Base-by-base conservation (phyloP, 345 rosid genomes). In the Hibiscus trionum region DNA sequence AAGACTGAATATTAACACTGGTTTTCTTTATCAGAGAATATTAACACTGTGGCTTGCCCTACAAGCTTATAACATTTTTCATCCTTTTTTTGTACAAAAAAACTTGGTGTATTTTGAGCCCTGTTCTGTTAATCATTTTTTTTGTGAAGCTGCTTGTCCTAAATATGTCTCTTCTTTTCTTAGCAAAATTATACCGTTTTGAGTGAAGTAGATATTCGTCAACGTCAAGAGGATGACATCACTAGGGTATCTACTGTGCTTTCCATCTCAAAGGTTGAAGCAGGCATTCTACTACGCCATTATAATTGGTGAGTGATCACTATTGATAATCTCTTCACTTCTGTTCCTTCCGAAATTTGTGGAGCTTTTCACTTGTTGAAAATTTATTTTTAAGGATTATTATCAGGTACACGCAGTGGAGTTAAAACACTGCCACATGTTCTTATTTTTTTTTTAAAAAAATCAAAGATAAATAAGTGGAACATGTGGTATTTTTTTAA, bases 141-240 rank as follows among this genome's bases (percentile, higher is more conserved):
- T 17, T 19, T 26, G 31, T 72, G 16, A 46, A 47, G 31, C 61
- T 14, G 33, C 15, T 60, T 26, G 24, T 49, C n/a, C 72, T 73
- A 64, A 73, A 5, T 19, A 42, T 52, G 1, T 33, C 7, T 19
- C 76, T 66, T 77, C 42, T 27, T 33, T 69, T 73, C 81, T 72
- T 77, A 91, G 97, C 86, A 77, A 82, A 86, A 80, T 61, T 91
- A 76, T 76, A 83, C 86, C 8, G 72, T 89, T 68, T 76, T 91
- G 81, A 86, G 82, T 77, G 93, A 91, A 75, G 86, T 74, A 55
- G 97, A 88, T 83, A 88, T 91, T 26, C 74, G 67, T 60, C 72
- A 83, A 75, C 88, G 80, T 15, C 97, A 91, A 77, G 91, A 89
- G 66, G 90, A 91, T 67, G 96, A 88, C 58, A 82, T 91, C 58